phyloP scores from a whole-genome alignment of 2,329 filamentous ascomycete species.

The Botrytis squamosa region DNA sequence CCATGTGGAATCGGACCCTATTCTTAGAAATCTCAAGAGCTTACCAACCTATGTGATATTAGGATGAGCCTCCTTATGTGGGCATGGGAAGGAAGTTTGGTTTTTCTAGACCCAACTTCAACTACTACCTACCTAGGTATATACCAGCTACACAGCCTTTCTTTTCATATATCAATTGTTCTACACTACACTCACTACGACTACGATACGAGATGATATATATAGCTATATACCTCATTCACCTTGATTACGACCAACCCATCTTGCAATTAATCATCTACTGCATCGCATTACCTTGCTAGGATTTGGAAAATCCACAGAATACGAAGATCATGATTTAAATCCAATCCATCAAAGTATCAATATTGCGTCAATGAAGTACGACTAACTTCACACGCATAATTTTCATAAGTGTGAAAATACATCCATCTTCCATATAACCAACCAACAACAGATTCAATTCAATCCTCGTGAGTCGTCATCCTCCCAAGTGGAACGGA shows the following conservation, averaged over 20 bases:
- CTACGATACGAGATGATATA: background rate
- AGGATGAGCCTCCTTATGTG: background rate
- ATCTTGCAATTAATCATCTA: background rate
- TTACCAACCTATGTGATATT: slow-evolving; percentile 2
- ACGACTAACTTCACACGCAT: background rate
- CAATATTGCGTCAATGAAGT: background rate
- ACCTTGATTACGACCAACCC: background rate
- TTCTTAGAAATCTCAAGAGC: background rate
- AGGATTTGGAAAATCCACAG: background rate
- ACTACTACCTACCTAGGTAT: background rate
- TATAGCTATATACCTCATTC: background rate
- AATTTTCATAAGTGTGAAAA: slow-evolving; percentile 7
- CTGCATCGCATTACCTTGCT: background rate
- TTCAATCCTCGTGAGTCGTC: no score
- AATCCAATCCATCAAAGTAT: background rate
- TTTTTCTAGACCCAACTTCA: background rate
- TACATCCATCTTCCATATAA: background rate
- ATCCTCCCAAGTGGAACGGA: background rate
- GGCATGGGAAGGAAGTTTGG: background rate
- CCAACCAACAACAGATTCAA: background rate
- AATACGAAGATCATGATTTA: slow-evolving; percentile 10
- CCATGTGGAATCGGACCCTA: background rate
- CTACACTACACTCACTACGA: background rate
- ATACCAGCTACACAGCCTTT: background rate
- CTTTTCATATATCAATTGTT: background rate